Conservation (phyloP, 331 rosid genomes). For the Cydonia oblonga region DNA sequence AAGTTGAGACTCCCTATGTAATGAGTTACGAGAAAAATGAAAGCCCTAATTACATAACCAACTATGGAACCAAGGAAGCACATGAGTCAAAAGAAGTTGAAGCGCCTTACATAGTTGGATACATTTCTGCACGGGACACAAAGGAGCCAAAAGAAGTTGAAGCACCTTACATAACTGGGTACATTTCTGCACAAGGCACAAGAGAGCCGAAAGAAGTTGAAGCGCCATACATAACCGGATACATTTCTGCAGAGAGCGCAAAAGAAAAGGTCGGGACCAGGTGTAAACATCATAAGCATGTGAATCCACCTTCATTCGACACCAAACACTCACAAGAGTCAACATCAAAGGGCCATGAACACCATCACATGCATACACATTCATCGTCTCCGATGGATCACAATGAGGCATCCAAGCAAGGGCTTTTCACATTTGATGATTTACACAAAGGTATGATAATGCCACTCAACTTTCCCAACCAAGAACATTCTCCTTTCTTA, state of each 20-base stretch:
- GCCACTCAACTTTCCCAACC: slow-evolving; percentile 39
- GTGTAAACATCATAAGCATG: no score
- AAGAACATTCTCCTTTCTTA: slow-evolving; percentile 26
- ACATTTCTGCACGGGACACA: no score
- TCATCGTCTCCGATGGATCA: not conserved
- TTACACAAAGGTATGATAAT: slow-evolving; percentile 27
- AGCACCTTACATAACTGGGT: no score
- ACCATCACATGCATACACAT: not conserved
- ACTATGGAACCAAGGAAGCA: not conserved
- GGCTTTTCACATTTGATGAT: slow-evolving; percentile 29
- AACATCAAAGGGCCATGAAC: not conserved
- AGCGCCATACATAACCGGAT: no score
- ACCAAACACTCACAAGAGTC: no score
- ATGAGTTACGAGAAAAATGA: not conserved
- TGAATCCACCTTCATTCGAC: no score
- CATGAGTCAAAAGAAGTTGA: not conserved
- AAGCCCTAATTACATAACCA: not conserved
- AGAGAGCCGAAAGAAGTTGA: no score
- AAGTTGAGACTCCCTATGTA: not conserved
- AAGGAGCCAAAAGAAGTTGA: no score
- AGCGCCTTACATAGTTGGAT: not conserved
- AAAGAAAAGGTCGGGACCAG: no score
- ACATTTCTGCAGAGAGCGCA: no score
- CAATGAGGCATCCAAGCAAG: not conserved
- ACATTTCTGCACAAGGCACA: no score